Percentiles rank a stretch among this genome's conserved stretches.
Evolutionary conservation across 257 asterid genomes (phyloP).

Genomic region (Nicotiana benthamiana): DNA sequence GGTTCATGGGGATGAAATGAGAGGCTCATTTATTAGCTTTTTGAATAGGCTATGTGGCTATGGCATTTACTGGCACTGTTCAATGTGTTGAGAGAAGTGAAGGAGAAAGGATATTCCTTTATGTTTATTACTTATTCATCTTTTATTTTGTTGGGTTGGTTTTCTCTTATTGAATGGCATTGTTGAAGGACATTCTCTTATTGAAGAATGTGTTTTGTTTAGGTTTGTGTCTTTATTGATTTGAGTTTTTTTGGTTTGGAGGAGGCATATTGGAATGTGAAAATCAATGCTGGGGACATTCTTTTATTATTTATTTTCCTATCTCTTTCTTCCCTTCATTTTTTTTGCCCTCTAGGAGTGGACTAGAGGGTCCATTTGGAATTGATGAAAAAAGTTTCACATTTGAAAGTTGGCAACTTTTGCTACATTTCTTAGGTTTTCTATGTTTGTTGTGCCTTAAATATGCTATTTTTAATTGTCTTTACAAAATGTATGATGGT

Average conservation of each 20-base stretch:
- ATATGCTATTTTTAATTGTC: neutral
- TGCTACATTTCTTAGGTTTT: neutral
- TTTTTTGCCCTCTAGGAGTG: neutral
- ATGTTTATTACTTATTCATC: neutral
- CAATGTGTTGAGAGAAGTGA: neutral
- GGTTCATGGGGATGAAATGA: too few species aligned
- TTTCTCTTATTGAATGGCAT: neutral
- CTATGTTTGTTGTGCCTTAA: neutral
- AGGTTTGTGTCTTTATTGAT: neutral
- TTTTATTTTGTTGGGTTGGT: neutral
- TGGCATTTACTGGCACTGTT: neutral
- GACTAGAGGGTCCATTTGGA: neutral
- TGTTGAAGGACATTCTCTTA: too few species aligned
- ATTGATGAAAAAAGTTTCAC: slow-evolving; percentile 1
- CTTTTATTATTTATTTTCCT: neutral
- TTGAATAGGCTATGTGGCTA: neutral
- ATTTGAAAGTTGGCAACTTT: slow-evolving; percentile 7
- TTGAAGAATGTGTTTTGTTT: neutral
- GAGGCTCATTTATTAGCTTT: neutral
- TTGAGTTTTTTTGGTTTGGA: neutral
- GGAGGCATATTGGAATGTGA: neutral
- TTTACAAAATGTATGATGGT: neutral
- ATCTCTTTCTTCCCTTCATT: neutral
- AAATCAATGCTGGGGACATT: slow-evolving; percentile 4
- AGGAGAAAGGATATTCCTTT: neutral